Base-by-base conservation (phyloP, 371 early-diverging fungal genomes). In the Racocetra persica region DNA sequence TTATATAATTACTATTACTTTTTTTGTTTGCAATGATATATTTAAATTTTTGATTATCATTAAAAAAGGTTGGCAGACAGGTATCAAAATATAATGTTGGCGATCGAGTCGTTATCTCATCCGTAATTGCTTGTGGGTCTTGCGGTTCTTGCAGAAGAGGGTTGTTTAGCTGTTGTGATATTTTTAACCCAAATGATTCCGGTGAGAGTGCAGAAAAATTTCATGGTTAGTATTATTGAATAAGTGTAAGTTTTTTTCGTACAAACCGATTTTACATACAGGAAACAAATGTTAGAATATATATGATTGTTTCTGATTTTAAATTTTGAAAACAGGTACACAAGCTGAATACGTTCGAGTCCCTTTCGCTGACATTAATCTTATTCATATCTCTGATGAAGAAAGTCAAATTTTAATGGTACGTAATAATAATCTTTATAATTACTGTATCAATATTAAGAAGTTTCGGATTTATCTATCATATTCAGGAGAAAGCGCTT, bases 291-390 rank as follows among this genome's bases (percentile, higher is more conserved):
- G n/a, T n/a, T n/a, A n/a, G n/a, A n/a, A n/a, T n/a, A n/a, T n/a
- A n/a, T n/a, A n/a, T n/a, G n/a, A 38, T 38, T 1, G 4, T 38
- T 38, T 38, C 38, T 1, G 2, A 38, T 38, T 38, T 38, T 38
- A 38, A 38, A 38, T 7, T 38, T 38, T 4, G 8, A 38, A 38
- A 38, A 49, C 10, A 69, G 90, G 90, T 22, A 84, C 82, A 2
- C 91, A 92, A 79, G 92, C 92, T 52, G 91, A 92, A 77, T 93
- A 88, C 79, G 84, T 85, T 49, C 88, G 91, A 18, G 80, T 90
- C 5, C 89, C 89, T 8, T 91, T 84, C 81, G 92, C 89, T 26
- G 89, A 93, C 81, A 84, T 84, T 67, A 91, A 91, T 81, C 83
- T 90, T 63, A 78, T 90, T 84, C 85, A 89, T 63, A 77, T 92